Evolutionary conservation across 768 basidiomycete species (phyloP).

Genomic region (Boletus rubescentipes): DNA sequence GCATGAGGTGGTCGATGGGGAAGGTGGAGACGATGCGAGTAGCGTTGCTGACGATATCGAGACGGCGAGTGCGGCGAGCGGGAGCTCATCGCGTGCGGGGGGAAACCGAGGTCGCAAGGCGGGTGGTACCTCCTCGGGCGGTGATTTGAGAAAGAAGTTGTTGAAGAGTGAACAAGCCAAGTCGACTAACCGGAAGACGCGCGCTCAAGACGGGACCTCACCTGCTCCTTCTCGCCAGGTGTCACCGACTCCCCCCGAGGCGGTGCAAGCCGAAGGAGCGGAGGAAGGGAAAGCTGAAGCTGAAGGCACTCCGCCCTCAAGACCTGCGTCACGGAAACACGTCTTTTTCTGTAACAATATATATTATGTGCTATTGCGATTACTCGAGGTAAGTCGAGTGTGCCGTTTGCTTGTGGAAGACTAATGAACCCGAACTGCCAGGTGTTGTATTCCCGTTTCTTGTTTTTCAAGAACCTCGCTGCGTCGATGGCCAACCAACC

Average conservation of each 20-base stretch:
- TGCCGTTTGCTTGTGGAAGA: neutral
- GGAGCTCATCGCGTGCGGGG: slow-evolving; percentile 30
- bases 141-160: slow-evolving; percentile 76
- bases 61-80: slow-evolving; percentile 28
- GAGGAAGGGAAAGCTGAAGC: slow-evolving; percentile 29
- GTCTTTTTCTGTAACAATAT: slow-evolving; percentile 88
- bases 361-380: slow-evolving; percentile 81
- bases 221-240: slow-evolving; percentile 60
- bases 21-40: slow-evolving; percentile 48
- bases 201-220: slow-evolving; percentile 50
- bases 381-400: slow-evolving; percentile 71
- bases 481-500: slow-evolving; percentile 40
- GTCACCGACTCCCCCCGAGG: slow-evolving; percentile 57
- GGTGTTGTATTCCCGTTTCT: slow-evolving; percentile 80
- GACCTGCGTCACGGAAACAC: slow-evolving; percentile 42
- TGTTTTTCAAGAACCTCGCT: slow-evolving; percentile 74
- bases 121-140: slow-evolving; percentile 42
- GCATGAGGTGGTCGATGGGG: slow-evolving; percentile 62
- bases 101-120: slow-evolving; percentile 43
- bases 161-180: slow-evolving; percentile 84
- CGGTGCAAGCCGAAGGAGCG: slow-evolving; percentile 32
- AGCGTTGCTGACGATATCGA: slow-evolving; percentile 40
- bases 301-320: slow-evolving; percentile 23
- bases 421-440: slow-evolving; percentile 31
- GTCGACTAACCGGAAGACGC: slow-evolving; percentile 58